A percentile compares a stretch with the other conserved stretches of the same genome.
phyloP scores from a whole-genome alignment of 352 stramenopile genomes.

The Phytophthora capsici region DNA sequence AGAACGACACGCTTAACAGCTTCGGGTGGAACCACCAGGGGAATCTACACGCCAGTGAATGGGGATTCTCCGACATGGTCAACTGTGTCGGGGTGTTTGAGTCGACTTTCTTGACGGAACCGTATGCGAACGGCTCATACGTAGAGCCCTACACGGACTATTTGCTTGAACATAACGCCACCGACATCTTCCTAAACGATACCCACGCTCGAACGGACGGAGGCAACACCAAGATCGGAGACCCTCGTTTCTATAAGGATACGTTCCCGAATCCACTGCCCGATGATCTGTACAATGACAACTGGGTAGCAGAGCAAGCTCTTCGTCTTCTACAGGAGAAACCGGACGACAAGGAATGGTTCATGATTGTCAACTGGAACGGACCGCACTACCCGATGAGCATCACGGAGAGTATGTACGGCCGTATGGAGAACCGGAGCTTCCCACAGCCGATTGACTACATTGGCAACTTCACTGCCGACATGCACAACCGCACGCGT shows the following conservation, averaged over 20 bases:
- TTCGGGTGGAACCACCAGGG: slow-evolving; percentile 39
- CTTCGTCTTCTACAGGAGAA: slow-evolving; percentile 27
- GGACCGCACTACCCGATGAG: slow-evolving; percentile 46
- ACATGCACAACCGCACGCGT: slow-evolving; percentile 39
- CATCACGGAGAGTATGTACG: slow-evolving; percentile 41
- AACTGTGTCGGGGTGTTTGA: slow-evolving; percentile 43
- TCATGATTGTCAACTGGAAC: slow-evolving; percentile 49
- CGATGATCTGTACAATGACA: slow-evolving; percentile 41
- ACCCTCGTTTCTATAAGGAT: slow-evolving; percentile 33
- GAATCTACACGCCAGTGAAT: slow-evolving; percentile 30
- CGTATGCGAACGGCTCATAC: slow-evolving; percentile 36
- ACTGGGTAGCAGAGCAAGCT: slow-evolving; percentile 37
- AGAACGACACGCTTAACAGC: slow-evolving; percentile 44
- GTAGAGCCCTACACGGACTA: slow-evolving; percentile 44
- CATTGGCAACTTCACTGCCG: slow-evolving; percentile 35
- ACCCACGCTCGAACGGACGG: slow-evolving; percentile 25
- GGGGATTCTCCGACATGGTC: slow-evolving; percentile 42
- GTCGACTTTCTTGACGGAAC: slow-evolving; percentile 24
- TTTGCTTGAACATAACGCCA: slow-evolving; percentile 32
- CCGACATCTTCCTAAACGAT: slow-evolving; percentile 33
- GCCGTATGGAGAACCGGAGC: slow-evolving; percentile 28
- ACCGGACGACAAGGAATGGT: slow-evolving; percentile 35
- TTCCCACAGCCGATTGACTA: slow-evolving; percentile 40
- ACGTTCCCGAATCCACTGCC: slow-evolving; percentile 35
- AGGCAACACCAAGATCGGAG: slow-evolving; percentile 32